Evolutionary conservation across 257 asterid genomes (phyloP), one percentile per base, ranked within the genome.

Genomic region (Echium plantagineum): DNA sequence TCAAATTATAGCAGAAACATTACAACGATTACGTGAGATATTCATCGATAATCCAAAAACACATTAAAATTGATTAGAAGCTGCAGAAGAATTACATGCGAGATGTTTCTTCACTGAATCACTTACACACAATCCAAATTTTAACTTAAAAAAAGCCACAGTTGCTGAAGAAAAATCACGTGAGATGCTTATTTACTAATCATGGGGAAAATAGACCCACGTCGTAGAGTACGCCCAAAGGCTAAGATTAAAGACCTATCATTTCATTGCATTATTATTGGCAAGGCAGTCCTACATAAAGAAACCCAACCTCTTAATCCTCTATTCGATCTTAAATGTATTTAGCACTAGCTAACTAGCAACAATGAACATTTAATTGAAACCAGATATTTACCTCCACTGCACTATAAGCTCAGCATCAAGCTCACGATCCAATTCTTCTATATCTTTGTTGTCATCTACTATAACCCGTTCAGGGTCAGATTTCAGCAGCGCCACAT

Each of bases 381-480:
- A n/a, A n/a, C n/a, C n/a, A n/a, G n/a, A 58, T 31, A 57, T 31
- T 42, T 73, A 91, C 98, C 98, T 89, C 98, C 98, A 91, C 61
- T 88, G 98, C 74, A 91, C 75, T 68, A 91, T 84, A 70, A 84
- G 79, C 58, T 88, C 96, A 74, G 78, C 75, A 75, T 88, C 95
- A 64, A 91, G 98, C 63, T 82, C 94, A 57, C 77, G 83, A 66
- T 91, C 98, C 72, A 91, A 82, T 78, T 85, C 87, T 70, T 81
- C 89, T 53, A 91, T 81, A 62, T 91, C 95, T 70, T 82, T 66
- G 61, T 84, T 81, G 77, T 86, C 97, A 71, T 86, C 93, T 75
- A 82, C 76, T 58, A 78, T 75, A 24, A 69, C 70, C 19, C 84
- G 90, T 46, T 81, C 95, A 70, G 79, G 84, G 77, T 91, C 94